Evolutionary conservation across 169 alveolate species (phyloP).

Genomic region (Cryptosporidium xiaoi): DNA sequence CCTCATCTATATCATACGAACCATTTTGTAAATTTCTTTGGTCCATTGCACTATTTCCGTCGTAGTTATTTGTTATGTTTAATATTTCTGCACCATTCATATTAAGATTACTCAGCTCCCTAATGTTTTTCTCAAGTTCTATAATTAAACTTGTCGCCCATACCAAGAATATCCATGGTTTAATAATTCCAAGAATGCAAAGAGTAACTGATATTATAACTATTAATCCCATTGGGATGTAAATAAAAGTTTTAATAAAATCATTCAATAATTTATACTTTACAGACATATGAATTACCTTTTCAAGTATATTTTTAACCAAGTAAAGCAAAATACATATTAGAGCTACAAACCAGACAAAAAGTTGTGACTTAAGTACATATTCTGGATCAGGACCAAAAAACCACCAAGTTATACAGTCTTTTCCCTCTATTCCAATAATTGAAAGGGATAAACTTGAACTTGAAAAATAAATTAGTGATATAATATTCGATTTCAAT

Average conservation of each 20-base stretch:
- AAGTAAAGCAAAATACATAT: slow-evolving; percentile 40
- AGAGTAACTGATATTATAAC: slow-evolving; percentile 24
- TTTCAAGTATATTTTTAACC: slow-evolving; percentile 17
- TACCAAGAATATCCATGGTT: slow-evolving; percentile 64
- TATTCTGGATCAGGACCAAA: slow-evolving; percentile 61
- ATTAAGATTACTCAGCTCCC: slow-evolving; percentile 7
- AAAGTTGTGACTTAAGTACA: slow-evolving; percentile 5
- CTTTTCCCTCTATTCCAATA: slow-evolving; percentile 37
- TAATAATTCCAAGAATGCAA: slow-evolving; percentile 58
- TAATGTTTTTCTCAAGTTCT: slow-evolving; percentile 55
- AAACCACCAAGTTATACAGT: slow-evolving; percentile 74
- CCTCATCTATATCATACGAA: neutral
- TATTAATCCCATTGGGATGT: slow-evolving; percentile 34
- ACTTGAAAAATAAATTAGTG: slow-evolving; percentile 25
- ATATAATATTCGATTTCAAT: slow-evolving; percentile 22
- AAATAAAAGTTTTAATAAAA: slow-evolving; percentile 42
- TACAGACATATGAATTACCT: neutral
- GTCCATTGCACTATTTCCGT: too few relatives aligned
- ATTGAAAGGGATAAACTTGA: slow-evolving; percentile 15
- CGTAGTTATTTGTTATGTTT: neutral
- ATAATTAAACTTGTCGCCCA: slow-evolving; percentile 33
- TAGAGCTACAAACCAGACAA: slow-evolving; percentile 30
- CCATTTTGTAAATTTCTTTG: neutral
- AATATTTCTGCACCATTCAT: neutral
- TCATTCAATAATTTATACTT: slow-evolving; percentile 36